Conservation (phyloP, 139 green algal species). For the Picochlorum sp. region DNA sequence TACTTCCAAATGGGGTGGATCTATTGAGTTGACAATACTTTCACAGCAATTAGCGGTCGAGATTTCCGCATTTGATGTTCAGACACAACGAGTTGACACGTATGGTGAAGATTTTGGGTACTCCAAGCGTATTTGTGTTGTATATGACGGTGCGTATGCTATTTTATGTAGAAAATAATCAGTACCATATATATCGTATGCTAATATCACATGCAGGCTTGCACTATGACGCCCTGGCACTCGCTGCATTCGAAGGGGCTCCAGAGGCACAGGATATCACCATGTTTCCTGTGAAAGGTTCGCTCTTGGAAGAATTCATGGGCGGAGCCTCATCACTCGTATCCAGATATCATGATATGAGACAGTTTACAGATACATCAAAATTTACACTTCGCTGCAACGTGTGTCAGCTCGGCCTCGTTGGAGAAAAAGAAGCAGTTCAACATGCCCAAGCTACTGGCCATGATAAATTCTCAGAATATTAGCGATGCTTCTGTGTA, state of each 20-base stretch:
- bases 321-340: constrained; percentile 43
- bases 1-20: constrained; percentile 71
- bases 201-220: constrained; percentile 28
- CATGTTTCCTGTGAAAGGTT: constrained; percentile 35
- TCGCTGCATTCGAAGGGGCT: constrained; percentile 45
- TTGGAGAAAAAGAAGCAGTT: constrained; percentile 79
- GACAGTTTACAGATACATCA: constrained; percentile 69
- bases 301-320: constrained; percentile 20
- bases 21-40: constrained; percentile 94
- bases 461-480: constrained; percentile 50
- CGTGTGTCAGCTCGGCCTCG: constrained; percentile 64
- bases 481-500: constrained; percentile 12
- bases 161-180: constrained; percentile 6
- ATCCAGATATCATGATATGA: constrained; percentile 33
- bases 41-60: constrained; percentile 53
- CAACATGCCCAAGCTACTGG: constrained; percentile 80
- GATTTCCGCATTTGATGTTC: constrained; percentile 90
- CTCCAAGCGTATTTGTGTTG: constrained; percentile 42
- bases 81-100: constrained; percentile 69
- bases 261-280: constrained; percentile 37
- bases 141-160: constrained; percentile 44
- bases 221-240: constrained; percentile 70
- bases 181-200: not conserved
- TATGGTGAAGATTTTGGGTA: constrained; percentile 65
- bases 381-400: constrained; percentile 88